Conservation (phyloP, 2,329 filamentous ascomycete species). For the Fusarium sp. region DNA sequence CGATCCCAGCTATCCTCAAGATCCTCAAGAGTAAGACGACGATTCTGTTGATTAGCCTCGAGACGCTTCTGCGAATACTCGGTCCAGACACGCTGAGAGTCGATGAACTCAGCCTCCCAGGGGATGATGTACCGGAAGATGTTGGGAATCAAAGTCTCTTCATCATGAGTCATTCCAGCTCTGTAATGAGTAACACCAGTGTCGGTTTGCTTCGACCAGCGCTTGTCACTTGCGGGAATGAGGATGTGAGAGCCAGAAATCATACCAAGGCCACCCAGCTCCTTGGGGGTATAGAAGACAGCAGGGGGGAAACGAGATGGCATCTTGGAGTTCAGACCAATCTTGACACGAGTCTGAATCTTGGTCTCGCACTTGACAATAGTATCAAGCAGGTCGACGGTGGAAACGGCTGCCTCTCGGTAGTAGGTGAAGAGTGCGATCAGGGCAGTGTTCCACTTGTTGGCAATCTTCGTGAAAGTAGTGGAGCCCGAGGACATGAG, state of each 20-base stretch:
- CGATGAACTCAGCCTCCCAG: slow-evolving; percentile 99
- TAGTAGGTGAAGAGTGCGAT: slow-evolving; percentile 99
- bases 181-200: slow-evolving; percentile 97
- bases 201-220: slow-evolving; percentile 98
- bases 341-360: slow-evolving; percentile 99
- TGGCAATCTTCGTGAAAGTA: slow-evolving; percentile 99
- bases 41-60: slow-evolving; percentile 97
- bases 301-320: slow-evolving; percentile 97
- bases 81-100: slow-evolving; percentile 98
- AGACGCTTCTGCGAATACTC: slow-evolving; percentile 98
- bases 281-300: slow-evolving; percentile 98
- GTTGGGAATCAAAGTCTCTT: slow-evolving; percentile 97
- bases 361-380: slow-evolving; percentile 99
- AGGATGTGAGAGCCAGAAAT: slow-evolving; percentile 98
- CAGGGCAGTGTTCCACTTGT: slow-evolving; percentile 99
- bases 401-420: slow-evolving; percentile 95
- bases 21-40: slow-evolving; percentile 93
- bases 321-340: slow-evolving; percentile 99
- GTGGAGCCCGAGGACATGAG: slow-evolving; percentile 99
- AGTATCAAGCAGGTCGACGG: slow-evolving; percentile 91
- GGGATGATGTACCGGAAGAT: slow-evolving; percentile 99
- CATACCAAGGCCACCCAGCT: slow-evolving; percentile 97
- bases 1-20: slow-evolving; percentile 99
- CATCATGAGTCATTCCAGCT: slow-evolving; percentile 97
- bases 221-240: slow-evolving; percentile 96